Percentiles rank a stretch among this genome's conserved stretches.
phyloP scores from a whole-genome alignment of 768 basidiomycete species.

The Amanita phalloides region DNA sequence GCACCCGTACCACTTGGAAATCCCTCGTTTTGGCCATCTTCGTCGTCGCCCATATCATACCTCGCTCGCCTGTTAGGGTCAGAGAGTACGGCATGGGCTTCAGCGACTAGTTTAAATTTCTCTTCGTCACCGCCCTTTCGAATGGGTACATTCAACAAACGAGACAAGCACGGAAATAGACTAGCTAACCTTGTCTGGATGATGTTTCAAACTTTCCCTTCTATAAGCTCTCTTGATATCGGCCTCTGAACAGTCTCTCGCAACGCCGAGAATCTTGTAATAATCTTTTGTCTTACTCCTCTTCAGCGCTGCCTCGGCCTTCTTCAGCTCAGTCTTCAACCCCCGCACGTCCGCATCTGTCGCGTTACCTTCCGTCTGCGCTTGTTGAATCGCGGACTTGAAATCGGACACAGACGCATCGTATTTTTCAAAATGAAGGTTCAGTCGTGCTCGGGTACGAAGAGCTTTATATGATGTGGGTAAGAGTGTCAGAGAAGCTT shows the following conservation, averaged over 20 bases:
- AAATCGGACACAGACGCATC: slow-evolving; percentile 69
- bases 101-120: slow-evolving; percentile 85
- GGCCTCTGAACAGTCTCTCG: slow-evolving; percentile 47
- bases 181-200: slow-evolving; percentile 64
- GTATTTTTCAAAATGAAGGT: slow-evolving; percentile 64
- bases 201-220: slow-evolving; percentile 74
- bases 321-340: slow-evolving; percentile 58
- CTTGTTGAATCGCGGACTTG: slow-evolving; percentile 69
- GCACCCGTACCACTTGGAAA: slow-evolving; percentile 34
- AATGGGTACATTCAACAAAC: background rate
- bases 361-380: slow-evolving; percentile 43
- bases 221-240: slow-evolving; percentile 93
- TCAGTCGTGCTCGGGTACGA: slow-evolving; percentile 75
- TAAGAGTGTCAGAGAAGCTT: slow-evolving; percentile 50
- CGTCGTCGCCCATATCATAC: slow-evolving; percentile 78
- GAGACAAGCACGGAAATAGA: background rate
- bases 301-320: slow-evolving; percentile 76
- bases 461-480: slow-evolving; percentile 75
- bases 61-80: slow-evolving; percentile 63
- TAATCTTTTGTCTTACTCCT: slow-evolving; percentile 87
- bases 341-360: slow-evolving; percentile 51
- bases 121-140: slow-evolving; percentile 86
- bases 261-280: slow-evolving; percentile 65
- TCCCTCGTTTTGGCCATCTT: slow-evolving; percentile 48
- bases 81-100: slow-evolving; percentile 75